Conservation (phyloP, 2,329 filamentous ascomycete genomes). For the Fusarium sp. region DNA sequence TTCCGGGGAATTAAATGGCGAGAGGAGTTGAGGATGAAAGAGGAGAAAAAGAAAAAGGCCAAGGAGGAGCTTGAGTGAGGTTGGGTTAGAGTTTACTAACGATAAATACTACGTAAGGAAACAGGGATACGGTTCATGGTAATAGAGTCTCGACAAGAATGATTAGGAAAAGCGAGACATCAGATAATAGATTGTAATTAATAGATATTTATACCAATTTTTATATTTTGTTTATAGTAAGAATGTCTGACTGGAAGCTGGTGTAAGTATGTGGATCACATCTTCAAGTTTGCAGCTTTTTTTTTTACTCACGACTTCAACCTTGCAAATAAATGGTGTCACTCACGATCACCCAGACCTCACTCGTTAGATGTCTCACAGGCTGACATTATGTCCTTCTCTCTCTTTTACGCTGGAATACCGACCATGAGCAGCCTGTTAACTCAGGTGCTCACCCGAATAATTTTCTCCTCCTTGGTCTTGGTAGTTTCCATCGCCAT, state of each 20-base stretch:
- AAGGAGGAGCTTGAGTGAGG: constrained; percentile 1
- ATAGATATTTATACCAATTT: neutral
- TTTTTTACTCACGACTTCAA: constrained; percentile 11
- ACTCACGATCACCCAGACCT: neutral
- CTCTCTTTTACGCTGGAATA: constrained; percentile 7
- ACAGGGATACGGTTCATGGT: neutral
- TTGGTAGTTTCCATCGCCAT: constrained; percentile 33
- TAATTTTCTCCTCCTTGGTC: constrained; percentile 16
- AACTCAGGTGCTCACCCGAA: neutral
- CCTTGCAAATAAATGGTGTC: neutral
- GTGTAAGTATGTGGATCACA: constrained; percentile 11
- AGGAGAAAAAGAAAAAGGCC: constrained; percentile 34
- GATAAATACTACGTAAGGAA: neutral
- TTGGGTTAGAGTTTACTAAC: neutral
- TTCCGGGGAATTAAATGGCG: constrained; percentile 58
- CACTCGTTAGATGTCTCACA: constrained; percentile 18
- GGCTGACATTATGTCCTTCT: constrained; percentile 15
- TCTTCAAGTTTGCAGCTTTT: constrained; percentile 9
- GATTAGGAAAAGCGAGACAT: neutral
- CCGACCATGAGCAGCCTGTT: neutral
- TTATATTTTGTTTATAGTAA: neutral
- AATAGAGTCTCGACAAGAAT: neutral
- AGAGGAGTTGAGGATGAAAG: constrained; percentile 45
- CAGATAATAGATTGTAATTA: neutral
- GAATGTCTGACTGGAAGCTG: neutral